phyloP scores from a whole-genome alignment of 208 protist genomes.

The Blechomonas ayalai region DNA sequence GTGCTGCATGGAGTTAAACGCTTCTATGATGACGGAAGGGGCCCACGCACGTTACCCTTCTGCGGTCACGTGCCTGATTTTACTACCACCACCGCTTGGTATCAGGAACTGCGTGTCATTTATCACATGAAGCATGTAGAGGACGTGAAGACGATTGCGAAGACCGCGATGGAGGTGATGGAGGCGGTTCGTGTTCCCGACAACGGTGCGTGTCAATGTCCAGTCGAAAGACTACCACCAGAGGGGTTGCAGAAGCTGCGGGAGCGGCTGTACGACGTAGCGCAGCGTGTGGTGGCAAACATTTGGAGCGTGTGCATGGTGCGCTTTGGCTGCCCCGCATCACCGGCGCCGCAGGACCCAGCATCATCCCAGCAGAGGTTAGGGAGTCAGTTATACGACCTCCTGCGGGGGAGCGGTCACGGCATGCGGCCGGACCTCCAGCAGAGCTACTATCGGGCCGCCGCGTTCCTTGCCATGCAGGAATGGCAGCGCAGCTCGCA shows the following conservation, averaged over 20 bases:
- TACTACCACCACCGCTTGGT: constrained; percentile 90
- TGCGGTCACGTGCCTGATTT: constrained; percentile 93
- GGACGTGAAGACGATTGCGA: constrained; percentile 28
- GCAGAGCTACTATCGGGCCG: no score
- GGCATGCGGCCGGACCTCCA: no score
- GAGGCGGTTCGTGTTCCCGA: neutral
- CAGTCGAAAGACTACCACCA: no score
- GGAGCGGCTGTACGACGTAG: neutral
- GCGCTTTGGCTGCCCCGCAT: no score
- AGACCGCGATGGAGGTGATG: constrained; percentile 15
- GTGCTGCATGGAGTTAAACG: constrained; percentile 16
- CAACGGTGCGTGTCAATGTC: no score
- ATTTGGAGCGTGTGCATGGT: constrained; percentile 33
- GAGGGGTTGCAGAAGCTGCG: neutral
- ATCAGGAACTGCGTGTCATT: constrained; percentile 80
- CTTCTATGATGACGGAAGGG: constrained; percentile 9
- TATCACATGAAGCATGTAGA: constrained; percentile 49
- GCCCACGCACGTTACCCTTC: constrained; percentile 62
- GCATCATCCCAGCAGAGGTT: no score
- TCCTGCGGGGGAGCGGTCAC: no score
- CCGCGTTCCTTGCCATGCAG: no score
- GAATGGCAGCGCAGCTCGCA: no score
- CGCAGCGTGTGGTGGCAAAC: constrained; percentile 19
- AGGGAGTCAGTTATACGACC: no score
- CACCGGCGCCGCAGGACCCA: no score